A percentile compares a stretch with the other conserved stretches of the same genome.
phyloP scores from a whole-genome alignment of 352 stramenopile species.

The Phytophthora sp. region DNA sequence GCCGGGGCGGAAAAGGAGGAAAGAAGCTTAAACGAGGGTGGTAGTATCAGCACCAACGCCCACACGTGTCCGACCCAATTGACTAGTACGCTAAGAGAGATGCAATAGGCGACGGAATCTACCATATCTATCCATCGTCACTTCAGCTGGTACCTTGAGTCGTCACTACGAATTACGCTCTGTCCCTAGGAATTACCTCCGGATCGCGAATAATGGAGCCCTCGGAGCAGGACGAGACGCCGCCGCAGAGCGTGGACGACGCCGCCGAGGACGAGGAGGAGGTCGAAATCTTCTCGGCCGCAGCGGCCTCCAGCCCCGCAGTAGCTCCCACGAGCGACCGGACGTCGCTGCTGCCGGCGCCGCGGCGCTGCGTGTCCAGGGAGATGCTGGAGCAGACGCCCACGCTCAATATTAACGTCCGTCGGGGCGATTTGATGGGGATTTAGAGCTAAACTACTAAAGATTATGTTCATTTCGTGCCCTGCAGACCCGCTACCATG shows the following conservation, averaged over 20 bases:
- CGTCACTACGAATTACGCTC: too few relatives aligned
- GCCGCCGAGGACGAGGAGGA: slow-evolving; percentile 25
- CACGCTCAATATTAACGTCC: slow-evolving; percentile 63
- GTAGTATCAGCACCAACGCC: slow-evolving; percentile 4
- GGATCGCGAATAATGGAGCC: slow-evolving; percentile 9
- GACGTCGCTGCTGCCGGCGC: slow-evolving; percentile 28
- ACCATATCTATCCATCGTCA: neutral
- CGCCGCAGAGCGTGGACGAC: slow-evolving; percentile 11
- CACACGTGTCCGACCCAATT: neutral
- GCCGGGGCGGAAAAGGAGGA: neutral
- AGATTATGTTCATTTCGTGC: neutral
- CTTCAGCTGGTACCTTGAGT: too few relatives aligned
- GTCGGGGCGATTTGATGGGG: neutral
- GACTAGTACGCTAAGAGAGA: too few relatives aligned
- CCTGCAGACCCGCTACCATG: slow-evolving; percentile 59
- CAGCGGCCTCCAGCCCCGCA: neutral
- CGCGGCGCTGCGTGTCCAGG: slow-evolving; percentile 63
- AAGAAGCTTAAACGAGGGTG: neutral
- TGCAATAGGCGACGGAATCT: neutral
- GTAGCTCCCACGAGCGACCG: slow-evolving; percentile 36
- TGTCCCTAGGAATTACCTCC: too few relatives aligned
- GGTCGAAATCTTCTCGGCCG: slow-evolving; percentile 26
- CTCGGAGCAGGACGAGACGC: slow-evolving; percentile 8
- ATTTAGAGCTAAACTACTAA: too few relatives aligned
- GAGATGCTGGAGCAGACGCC: slow-evolving; percentile 79